Conservation (phyloP, 2,329 filamentous ascomycete genomes). For the Aspergillus fructus region DNA sequence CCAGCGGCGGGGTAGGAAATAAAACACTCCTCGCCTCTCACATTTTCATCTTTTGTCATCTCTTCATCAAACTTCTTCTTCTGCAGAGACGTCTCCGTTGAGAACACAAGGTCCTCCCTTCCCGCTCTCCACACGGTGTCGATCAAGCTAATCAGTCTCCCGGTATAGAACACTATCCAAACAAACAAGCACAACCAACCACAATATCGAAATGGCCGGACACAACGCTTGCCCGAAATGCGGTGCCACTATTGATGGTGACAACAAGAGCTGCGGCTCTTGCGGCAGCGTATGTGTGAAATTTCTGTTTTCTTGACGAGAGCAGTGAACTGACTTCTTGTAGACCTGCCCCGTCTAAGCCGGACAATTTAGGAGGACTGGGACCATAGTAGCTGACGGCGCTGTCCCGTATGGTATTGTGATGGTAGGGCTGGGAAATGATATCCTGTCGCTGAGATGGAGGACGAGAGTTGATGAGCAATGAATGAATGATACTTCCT, state of each 20-base stretch:
- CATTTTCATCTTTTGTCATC: neutral
- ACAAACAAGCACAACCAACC: neutral
- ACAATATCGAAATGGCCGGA: constrained; percentile 19
- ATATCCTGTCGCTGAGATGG: neutral
- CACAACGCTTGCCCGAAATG: constrained; percentile 29
- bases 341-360: constrained; percentile 24
- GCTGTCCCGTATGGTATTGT: neutral
- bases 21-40: neutral
- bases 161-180: neutral
- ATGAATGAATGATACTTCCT: constrained; percentile 8
- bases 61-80: neutral
- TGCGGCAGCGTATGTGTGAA: constrained; percentile 26
- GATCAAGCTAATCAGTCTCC: neutral
- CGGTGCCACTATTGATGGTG: constrained; percentile 24
- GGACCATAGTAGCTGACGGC: neutral
- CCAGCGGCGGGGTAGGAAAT: constrained; percentile 3
- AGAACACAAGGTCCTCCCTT: neutral
- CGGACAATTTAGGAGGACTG: neutral
- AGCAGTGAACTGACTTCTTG: constrained; percentile 1
- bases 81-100: neutral
- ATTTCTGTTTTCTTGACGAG: neutral
- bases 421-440: neutral
- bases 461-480: constrained; percentile 9
- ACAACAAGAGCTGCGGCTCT: constrained; percentile 28
- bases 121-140: neutral